Evolutionary conservation across 2,329 filamentous ascomycete genomes (phyloP).

Genomic region (Teratosphaeria pseudoeucalypti): DNA sequence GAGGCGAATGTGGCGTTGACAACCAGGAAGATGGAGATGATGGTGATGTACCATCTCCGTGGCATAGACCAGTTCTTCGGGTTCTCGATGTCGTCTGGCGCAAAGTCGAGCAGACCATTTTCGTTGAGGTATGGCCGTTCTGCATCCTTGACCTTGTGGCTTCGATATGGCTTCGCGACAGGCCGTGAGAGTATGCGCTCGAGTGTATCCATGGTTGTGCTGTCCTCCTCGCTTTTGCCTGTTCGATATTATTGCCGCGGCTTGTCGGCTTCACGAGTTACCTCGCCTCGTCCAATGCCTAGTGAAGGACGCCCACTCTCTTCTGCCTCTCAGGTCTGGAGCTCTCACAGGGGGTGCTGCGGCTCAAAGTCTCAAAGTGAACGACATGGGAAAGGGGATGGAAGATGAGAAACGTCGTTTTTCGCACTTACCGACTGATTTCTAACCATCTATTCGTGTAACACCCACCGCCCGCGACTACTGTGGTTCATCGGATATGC

Average conservation of each 20-base stretch:
- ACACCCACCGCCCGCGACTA: background rate
- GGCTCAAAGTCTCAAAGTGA: background rate
- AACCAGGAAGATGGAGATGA: slow-evolving; percentile 37
- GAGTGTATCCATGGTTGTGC: slow-evolving; percentile 28
- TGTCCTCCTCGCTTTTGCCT: background rate
- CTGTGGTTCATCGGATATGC: background rate
- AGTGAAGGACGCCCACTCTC: background rate
- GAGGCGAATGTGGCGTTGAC: slow-evolving; percentile 48
- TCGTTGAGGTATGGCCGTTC: slow-evolving; percentile 37
- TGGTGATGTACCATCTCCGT: slow-evolving; percentile 34
- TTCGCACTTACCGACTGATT: background rate
- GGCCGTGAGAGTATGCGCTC: slow-evolving; percentile 40
- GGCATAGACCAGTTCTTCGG: slow-evolving; percentile 37
- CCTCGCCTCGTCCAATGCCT: background rate
- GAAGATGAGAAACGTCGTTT: background rate
- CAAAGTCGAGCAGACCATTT: slow-evolving; percentile 43
- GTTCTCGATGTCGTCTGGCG: slow-evolving; percentile 41
- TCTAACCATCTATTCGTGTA: background rate
- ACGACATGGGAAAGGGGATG: background rate
- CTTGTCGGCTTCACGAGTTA: background rate
- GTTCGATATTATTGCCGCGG: background rate
- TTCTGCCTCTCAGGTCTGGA: background rate
- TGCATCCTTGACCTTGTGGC: slow-evolving; percentile 28
- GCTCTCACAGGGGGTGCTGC: background rate
- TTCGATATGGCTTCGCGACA: slow-evolving; percentile 44